These are phyloP conservation scores for Cyathus striatus DNA, from an alignment of 768 basidiomycete genomes.

Conservation along the genomic window DNA sequence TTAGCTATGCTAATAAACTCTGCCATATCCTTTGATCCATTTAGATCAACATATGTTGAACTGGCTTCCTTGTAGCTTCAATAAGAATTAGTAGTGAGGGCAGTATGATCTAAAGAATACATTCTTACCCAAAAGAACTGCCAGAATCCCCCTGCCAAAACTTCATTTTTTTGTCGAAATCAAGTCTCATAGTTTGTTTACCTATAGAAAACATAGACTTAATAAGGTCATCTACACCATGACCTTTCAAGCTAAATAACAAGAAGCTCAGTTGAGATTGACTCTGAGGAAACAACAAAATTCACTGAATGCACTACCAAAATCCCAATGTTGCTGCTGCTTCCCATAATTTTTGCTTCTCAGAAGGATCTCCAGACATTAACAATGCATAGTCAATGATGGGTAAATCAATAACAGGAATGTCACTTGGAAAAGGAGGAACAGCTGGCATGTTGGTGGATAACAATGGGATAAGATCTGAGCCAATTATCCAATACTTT, in stretches of 20 bases:
- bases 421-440: no score
- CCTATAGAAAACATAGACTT: constrained; percentile 49
- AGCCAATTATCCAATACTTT: no score
- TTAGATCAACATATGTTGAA: constrained; percentile 51
- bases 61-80: constrained; percentile 52
- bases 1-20: constrained; percentile 63
- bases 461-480: no score
- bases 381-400: no score
- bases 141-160: constrained; percentile 49
- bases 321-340: no score
- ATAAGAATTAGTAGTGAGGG: neutral
- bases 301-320: no score
- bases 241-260: constrained; percentile 50
- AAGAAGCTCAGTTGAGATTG: no score
- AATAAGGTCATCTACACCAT: constrained; percentile 38
- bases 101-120: constrained; percentile 7
- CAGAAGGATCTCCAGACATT: no score
- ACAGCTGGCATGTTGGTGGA: no score
- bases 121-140: constrained; percentile 26
- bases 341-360: no score
- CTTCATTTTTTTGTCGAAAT: constrained; percentile 47
- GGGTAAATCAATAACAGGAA: no score
- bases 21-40: constrained; percentile 47
- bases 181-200: constrained; percentile 41
- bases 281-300: no score